Evolutionary conservation across 768 basidiomycete genomes (phyloP), one percentile per base, ranked within the genome.

Genomic region (Dentipellis fragilis): DNA sequence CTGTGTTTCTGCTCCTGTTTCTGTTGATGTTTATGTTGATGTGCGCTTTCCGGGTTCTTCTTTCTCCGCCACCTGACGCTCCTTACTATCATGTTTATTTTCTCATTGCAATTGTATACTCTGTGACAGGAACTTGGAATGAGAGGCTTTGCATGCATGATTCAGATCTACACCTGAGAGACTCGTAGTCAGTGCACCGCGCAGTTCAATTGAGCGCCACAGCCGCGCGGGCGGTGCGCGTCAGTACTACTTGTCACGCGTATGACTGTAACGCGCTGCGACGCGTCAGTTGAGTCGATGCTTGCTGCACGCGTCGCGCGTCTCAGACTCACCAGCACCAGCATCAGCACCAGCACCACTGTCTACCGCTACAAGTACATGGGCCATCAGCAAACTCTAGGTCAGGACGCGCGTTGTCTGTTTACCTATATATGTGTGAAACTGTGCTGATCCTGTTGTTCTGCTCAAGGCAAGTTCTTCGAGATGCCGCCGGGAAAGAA

Each of bases 311-410:
- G 64, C 49, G 36, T 19, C 48, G 36, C 37, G n/a, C 48, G 45
- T 42, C n/a, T 21, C 23, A 19, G 49, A 38, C 4, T 52, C 51
- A 49, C 58, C 49, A 55, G 59, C 51, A 29, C 29, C 29, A 29
- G 29, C 29, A 6, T 14, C 40, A 42, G 40, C 40, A 14, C 3
- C 40, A 14, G 40, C 40, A 14, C 40, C 40, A 14, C 40, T 42
- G 40, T 42, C 29, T 6, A 29, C 29, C 29, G 29, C 29, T 29
- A 29, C 29, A 3, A 6, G 29, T 29, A 29, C 19, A 89, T 89
- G 85, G 76, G 75, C 52, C 80, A 85, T 65, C 87, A 90, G 68
- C 84, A 83, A 68, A 89, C 87, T 1, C 73, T 90, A 48, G 83
- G 87, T 84, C 35, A 14, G 57, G 21, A 29, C 29, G 6, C 54